Conservation (phyloP, 768 basidiomycete genomes). For the Hydnomerulius pinastri region DNA sequence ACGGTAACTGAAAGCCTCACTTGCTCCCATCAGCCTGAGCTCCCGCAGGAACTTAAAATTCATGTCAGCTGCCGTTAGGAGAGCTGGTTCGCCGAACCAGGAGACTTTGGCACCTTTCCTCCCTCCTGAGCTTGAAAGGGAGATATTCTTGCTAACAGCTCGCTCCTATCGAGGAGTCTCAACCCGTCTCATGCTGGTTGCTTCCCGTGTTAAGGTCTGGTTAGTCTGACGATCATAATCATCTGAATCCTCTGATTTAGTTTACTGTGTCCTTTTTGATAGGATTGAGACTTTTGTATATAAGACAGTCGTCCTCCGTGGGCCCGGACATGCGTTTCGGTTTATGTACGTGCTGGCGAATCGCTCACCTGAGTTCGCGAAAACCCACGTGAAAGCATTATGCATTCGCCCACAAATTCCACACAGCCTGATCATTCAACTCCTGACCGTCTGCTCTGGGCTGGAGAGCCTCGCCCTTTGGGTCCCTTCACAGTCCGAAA, state of each 20-base stretch:
- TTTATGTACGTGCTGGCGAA: conserved; percentile 12
- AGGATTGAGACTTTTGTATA: conserved; percentile 26
- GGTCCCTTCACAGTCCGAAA: conserved; percentile 7
- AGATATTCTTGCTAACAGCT: conserved; percentile 18
- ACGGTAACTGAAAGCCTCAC: no score
- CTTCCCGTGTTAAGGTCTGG: conserved; percentile 18
- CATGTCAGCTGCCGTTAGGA: no score
- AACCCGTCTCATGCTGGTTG: conserved; percentile 17
- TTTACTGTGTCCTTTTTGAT: neutral
- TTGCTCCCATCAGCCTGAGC: no score
- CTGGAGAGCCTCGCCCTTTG: conserved; percentile 19
- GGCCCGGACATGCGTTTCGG: conserved; percentile 2
- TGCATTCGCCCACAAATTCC: conserved; percentile 19
- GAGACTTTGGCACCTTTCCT: no score
- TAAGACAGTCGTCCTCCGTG: conserved; percentile 16
- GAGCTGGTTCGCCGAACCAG: no score
- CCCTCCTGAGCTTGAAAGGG: conserved; percentile 21
- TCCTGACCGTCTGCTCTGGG: conserved; percentile 13
- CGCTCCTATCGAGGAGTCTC: conserved; percentile 8
- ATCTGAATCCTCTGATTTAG: neutral
- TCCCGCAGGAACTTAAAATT: no score
- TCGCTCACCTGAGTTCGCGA: conserved; percentile 9
- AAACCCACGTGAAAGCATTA: conserved; percentile 13
- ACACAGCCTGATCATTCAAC: neutral
- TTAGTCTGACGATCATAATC: conserved; percentile 1